Conservation (phyloP, 352 stramenopile species). For the Albugo laibachii region DNA sequence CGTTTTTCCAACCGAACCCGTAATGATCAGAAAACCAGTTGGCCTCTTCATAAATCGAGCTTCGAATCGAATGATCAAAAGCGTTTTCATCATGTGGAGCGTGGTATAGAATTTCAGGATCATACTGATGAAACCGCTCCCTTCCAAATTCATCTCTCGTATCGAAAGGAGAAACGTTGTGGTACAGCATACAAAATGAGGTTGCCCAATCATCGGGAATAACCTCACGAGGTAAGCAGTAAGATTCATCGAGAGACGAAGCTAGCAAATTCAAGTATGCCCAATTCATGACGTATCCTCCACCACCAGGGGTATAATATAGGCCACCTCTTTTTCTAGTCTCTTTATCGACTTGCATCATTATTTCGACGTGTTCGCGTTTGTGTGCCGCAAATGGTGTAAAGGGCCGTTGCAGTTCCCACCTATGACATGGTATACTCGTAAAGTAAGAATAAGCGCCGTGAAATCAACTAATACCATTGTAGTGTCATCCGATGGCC, state of each 20-base stretch:
- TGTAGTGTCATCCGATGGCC: conserved; percentile 74
- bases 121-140: conserved; percentile 75
- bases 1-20: conserved; percentile 65
- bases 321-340: conserved; percentile 32
- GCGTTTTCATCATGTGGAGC: conserved; percentile 37
- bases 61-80: conserved; percentile 51
- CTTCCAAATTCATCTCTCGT: conserved; percentile 43
- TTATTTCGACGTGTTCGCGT: conserved; percentile 24
- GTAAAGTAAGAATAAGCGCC: background rate
- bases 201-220: conserved; percentile 74
- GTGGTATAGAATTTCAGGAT: conserved; percentile 48
- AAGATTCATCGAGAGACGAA: conserved; percentile 42
- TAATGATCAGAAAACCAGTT: conserved; percentile 79
- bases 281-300: conserved; percentile 73
- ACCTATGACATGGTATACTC: conserved; percentile 8
- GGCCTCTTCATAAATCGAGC: conserved; percentile 67
- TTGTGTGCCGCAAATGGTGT: conserved; percentile 46
- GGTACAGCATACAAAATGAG: conserved; percentile 70
- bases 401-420: conserved; percentile 54
- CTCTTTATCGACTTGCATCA: conserved; percentile 25
- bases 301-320: conserved; percentile 66
- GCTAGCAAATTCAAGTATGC: conserved; percentile 52
- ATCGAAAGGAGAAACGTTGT: conserved; percentile 40
- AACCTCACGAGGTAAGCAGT: conserved; percentile 24
- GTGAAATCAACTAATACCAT: conserved; percentile 16